Evolutionary conservation across 1,284 basidiomycete genomes (phyloP).

Genomic region (Ustilago bromivora): DNA sequence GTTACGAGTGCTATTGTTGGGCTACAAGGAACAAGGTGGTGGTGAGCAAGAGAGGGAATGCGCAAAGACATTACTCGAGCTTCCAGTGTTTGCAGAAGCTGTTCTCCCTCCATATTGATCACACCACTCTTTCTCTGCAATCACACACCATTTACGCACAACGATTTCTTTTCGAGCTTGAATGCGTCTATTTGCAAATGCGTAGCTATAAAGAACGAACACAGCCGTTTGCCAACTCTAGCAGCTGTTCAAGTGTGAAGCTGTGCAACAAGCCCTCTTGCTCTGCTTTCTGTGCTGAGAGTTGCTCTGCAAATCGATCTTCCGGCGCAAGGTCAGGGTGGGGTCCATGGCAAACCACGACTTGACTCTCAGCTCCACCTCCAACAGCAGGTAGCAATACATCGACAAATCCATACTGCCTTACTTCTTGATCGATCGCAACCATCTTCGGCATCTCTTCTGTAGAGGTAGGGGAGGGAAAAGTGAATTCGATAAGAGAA

Average conservation of each 20-base stretch:
- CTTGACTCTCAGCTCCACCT: constrained; percentile 5
- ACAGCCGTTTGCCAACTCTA: background rate
- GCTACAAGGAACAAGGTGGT: background rate
- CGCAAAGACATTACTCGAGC: constrained; percentile 4
- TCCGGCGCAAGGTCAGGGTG: background rate
- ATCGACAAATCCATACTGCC: constrained; percentile 40
- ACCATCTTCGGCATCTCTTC: background rate
- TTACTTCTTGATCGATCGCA: background rate
- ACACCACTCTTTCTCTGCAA: background rate
- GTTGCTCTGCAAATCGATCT: background rate
- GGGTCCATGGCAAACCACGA: constrained; percentile 17
- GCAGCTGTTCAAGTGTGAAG: background rate
- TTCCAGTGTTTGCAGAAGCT: constrained; percentile 23
- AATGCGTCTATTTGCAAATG: background rate
- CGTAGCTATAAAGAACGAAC: background rate
- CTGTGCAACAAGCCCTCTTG: background rate
- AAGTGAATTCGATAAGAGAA: constrained; percentile 43
- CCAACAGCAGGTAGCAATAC: constrained; percentile 20
- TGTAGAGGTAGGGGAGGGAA: constrained; percentile 13
- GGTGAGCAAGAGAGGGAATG: background rate
- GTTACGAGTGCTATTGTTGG: constrained; percentile 9
- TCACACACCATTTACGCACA: background rate
- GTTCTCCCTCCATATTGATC: background rate
- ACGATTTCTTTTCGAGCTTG: no score
- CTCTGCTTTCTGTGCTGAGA: constrained; percentile 3